Evolutionary conservation across 1,284 basidiomycete genomes (phyloP), one percentile per base, ranked within the genome.

Genomic region (Ustilago loliicola): DNA sequence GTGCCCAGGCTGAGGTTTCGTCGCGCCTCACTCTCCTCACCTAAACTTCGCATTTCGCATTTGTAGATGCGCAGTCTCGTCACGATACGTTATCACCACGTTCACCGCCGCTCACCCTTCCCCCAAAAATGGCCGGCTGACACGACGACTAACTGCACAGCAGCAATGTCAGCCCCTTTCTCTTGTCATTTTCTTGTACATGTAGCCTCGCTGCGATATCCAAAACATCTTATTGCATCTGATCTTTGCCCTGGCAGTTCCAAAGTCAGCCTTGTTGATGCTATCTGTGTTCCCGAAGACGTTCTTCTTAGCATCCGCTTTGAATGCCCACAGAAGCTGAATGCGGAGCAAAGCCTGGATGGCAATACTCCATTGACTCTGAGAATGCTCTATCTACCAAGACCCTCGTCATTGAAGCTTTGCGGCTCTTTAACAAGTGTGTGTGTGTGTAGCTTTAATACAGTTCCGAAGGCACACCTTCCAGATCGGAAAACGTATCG

Each of bases 1-100:
- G 95, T 80, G 92, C 94, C 71, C 96, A 99, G 89, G 93, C 94
- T 62, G 96, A 98, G 87, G 91, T 98, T 48, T 94, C 95, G 3
- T 91, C 94, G 52, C 91, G 96, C 81, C 89, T 99, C 85, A 93
- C 94, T 61, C 90, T 99, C 68, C 90, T 94, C 65, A 89, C 83
- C 51, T 88, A 82, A 50, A 40, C 40, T 34, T 38, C 23, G 36
- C 27, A 21, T 25, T 5, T 38, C 13, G 19, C 42, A 19, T 52
- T 17, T 19, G 9, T 29, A 27, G 30, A 32, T 25, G 32, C 15
- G 23, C 25, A 27, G 30, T 51, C 10, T 17, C 11, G 21, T 51
- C 23, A 38, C 40, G 30, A n/a, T 48, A 15, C 21, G 21, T 25
- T 40, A 55, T 34, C 11, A 15, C 42, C 57, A 47, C 2, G 7